Conservation (phyloP, 495 filamentous ascomycete genomes). For the Physcia stellaris region DNA sequence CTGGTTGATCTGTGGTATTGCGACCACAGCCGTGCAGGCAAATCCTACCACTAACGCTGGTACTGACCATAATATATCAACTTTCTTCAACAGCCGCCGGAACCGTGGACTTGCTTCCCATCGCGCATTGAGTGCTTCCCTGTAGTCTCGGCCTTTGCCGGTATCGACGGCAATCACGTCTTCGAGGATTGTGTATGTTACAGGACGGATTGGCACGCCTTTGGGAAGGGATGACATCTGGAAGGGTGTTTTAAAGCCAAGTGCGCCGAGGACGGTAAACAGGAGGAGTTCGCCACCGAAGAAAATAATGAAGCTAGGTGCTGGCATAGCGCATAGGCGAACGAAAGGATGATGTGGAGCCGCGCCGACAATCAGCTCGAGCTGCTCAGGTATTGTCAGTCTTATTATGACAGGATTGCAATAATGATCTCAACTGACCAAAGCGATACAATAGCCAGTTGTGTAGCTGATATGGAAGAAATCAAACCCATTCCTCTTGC, state of each 20-base stretch:
- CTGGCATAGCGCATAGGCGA: constrained; percentile 47
- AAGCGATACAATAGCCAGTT: constrained; percentile 30
- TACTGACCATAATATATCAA: constrained; percentile 69
- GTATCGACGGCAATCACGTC: constrained; percentile 73
- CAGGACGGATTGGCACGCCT: constrained; percentile 53
- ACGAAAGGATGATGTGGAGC: constrained; percentile 26
- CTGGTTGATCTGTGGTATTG: too few species aligned
- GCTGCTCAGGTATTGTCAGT: constrained; percentile 2
- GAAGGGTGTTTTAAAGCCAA: constrained; percentile 42
- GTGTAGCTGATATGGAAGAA: constrained; percentile 52
- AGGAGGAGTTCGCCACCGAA: constrained; percentile 41
- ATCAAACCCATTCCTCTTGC: constrained; percentile 24
- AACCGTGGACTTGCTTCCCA: constrained; percentile 62
- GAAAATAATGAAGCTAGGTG: constrained; percentile 45
- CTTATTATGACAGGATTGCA: not conserved
- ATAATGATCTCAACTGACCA: constrained; percentile 16
- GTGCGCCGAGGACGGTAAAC: constrained; percentile 30
- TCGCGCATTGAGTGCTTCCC: constrained; percentile 46
- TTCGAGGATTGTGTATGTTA: constrained; percentile 64
- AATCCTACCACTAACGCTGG: constrained; percentile 38
- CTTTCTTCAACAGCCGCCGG: constrained; percentile 52
- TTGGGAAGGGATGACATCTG: constrained; percentile 58
- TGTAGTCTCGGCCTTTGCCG: constrained; percentile 52
- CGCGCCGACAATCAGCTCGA: constrained; percentile 38
- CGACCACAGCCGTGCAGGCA: too few species aligned